Evolutionary conservation across 331 rosid genomes (phyloP).

Genomic region (Pyracantha coccinea): DNA sequence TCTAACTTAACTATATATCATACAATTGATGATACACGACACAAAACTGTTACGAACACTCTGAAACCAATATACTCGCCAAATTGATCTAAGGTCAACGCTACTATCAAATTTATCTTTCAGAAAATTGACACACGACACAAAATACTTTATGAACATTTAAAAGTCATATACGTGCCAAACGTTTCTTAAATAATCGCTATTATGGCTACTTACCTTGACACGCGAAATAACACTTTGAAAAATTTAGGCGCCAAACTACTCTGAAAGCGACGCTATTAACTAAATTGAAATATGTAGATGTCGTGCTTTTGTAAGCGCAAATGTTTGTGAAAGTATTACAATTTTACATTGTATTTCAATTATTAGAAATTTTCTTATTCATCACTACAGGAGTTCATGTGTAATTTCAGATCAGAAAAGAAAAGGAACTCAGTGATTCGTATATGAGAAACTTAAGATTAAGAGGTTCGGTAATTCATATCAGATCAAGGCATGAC

Average conservation of each 20-base stretch:
- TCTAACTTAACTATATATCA: background rate
- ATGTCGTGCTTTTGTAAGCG: background rate
- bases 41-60: background rate
- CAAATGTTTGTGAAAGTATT: background rate
- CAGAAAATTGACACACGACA: too few species aligned
- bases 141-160: background rate
- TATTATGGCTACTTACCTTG: background rate
- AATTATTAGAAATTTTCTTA: background rate
- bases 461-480: background rate
- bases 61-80: background rate
- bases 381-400: background rate
- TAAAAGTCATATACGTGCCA: too few species aligned
- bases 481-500: background rate
- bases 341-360: background rate
- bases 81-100: background rate
- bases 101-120: background rate
- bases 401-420: background rate
- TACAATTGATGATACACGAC: background rate
- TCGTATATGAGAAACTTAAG: background rate
- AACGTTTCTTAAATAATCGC: too few species aligned
- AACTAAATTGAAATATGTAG: background rate
- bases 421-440: background rate
- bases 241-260: background rate
- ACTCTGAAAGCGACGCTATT: background rate
- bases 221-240: background rate